phyloP scores from a whole-genome alignment of 2,329 filamentous ascomycete genomes.

The Xylaria sp. region DNA sequence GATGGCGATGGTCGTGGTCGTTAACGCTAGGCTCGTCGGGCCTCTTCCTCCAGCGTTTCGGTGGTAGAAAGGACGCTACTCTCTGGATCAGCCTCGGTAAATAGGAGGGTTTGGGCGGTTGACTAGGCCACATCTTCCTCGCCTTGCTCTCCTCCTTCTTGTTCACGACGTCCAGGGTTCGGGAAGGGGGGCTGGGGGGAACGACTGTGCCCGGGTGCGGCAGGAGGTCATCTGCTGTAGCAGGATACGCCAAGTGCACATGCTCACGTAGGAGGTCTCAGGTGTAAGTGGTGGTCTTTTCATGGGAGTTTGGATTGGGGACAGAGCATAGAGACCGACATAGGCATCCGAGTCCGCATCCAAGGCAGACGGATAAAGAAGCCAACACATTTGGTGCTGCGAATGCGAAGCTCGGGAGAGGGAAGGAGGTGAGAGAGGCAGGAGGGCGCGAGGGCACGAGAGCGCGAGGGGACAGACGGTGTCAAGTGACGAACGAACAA shows the following conservation, averaged over 20 bases:
- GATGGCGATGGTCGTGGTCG: not conserved
- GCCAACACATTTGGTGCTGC: not conserved
- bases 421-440: slow-evolving; percentile 17
- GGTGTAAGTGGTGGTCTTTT: not conserved
- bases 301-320: not conserved
- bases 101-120: slow-evolving; percentile 18
- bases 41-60: slow-evolving; percentile 25
- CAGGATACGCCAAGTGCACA: not conserved
- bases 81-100: slow-evolving; percentile 36
- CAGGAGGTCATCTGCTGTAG: not conserved
- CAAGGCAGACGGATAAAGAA: not conserved
- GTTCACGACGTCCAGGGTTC: not conserved
- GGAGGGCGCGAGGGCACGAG: not conserved
- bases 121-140: slow-evolving; percentile 28
- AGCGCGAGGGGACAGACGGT: not conserved
- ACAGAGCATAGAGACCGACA: not conserved
- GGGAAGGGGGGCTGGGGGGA: not conserved
- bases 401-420: not conserved
- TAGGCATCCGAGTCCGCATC: not conserved
- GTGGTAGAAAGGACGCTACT: slow-evolving; percentile 32
- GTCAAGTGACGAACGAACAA: not conserved
- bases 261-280: not conserved
- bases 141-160: not conserved
- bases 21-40: not conserved
- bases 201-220: not conserved